A percentile compares a stretch with the other conserved stretches of the same genome.
Conservation (phyloP, 2,329 filamentous ascomycete species). For the Orbilia ellipsospora region DNA sequence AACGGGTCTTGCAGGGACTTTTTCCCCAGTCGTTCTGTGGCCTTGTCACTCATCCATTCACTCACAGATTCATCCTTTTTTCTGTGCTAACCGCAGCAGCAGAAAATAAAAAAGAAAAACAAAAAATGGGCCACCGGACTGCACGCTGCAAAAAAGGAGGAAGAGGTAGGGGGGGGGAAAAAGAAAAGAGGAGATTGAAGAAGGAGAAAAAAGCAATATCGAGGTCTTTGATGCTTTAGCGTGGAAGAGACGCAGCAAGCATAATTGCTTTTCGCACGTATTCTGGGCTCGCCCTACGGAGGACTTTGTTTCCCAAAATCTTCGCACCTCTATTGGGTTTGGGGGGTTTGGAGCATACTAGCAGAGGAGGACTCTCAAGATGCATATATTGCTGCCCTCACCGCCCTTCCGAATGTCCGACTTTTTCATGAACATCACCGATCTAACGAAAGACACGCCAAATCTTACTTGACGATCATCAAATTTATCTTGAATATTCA, state of each 20-base stretch:
- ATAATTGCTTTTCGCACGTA: conserved; percentile 35
- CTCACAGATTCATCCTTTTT: conserved; percentile 19
- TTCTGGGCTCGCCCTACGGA: conserved; percentile 37
- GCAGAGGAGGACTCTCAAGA: conserved; percentile 31
- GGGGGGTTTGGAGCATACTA: conserved; percentile 28
- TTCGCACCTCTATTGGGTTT: conserved; percentile 51
- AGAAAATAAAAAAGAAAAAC: conserved; percentile 26
- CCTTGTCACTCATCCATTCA: conserved; percentile 24
- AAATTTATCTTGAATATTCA: conserved; percentile 42
- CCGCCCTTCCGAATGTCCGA: conserved; percentile 49
- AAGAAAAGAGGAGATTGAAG: conserved; percentile 12
- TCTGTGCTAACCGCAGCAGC: conserved; percentile 38
- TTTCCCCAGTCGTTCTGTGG: conserved; percentile 16
- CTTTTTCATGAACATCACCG: conserved; percentile 54
- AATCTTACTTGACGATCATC: conserved; percentile 50
- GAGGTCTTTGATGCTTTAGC: conserved; percentile 41
- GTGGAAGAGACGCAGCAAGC: conserved; percentile 37
- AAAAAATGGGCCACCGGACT: conserved; percentile 3
- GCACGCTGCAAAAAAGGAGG: conserved; percentile 31
- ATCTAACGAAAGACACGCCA: conserved; percentile 55
- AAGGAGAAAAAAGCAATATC: conserved; percentile 20
- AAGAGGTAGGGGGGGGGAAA: conserved; percentile 26
- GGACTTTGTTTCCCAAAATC: conserved; percentile 27
- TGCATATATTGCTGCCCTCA: conserved; percentile 53
- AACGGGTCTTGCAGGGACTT: conserved; percentile 42